These are phyloP conservation scores for Kwoniella botswanensis DNA, from an alignment of 768 basidiomycete species.

Conservation along the genomic window DNA sequence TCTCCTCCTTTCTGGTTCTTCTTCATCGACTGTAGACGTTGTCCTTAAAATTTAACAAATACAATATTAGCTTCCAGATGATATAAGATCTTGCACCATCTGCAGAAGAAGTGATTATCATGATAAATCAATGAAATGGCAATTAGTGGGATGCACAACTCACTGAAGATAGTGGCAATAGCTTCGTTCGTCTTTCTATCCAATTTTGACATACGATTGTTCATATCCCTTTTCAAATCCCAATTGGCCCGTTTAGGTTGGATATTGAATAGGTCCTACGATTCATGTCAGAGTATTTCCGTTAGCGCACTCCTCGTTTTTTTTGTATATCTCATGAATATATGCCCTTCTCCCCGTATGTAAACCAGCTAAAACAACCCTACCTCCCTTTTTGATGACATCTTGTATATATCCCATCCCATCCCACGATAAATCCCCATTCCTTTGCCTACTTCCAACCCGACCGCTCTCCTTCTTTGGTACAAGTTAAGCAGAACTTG, in stretches of 20 bases:
- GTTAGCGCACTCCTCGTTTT: background rate
- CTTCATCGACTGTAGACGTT: constrained; percentile 53
- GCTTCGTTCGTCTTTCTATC: constrained; percentile 90
- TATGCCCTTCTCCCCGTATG: too few species aligned
- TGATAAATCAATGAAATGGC: too few species aligned
- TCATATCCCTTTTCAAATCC: constrained; percentile 82
- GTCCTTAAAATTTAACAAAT: constrained; percentile 33
- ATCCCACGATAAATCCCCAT: too few species aligned
- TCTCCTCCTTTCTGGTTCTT: constrained; percentile 39
- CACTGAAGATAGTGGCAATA: constrained; percentile 90
- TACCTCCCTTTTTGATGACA: too few species aligned
- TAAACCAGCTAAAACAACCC: too few species aligned
- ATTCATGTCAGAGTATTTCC: background rate
- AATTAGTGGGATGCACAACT: constrained; percentile 54
- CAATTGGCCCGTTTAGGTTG: constrained; percentile 74
- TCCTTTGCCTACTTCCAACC: too few species aligned
- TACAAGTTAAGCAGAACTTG: background rate
- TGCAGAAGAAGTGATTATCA: too few species aligned
- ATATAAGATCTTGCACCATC: too few species aligned
- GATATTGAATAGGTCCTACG: constrained; percentile 64
- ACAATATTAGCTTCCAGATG: background rate
- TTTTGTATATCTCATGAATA: background rate
- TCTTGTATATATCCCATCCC: too few species aligned
- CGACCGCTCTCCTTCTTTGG: too few species aligned
- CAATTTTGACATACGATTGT: constrained; percentile 76